Evolutionary conservation across 139 green algal species (phyloP).

Genomic region (Chlorella sp.): DNA sequence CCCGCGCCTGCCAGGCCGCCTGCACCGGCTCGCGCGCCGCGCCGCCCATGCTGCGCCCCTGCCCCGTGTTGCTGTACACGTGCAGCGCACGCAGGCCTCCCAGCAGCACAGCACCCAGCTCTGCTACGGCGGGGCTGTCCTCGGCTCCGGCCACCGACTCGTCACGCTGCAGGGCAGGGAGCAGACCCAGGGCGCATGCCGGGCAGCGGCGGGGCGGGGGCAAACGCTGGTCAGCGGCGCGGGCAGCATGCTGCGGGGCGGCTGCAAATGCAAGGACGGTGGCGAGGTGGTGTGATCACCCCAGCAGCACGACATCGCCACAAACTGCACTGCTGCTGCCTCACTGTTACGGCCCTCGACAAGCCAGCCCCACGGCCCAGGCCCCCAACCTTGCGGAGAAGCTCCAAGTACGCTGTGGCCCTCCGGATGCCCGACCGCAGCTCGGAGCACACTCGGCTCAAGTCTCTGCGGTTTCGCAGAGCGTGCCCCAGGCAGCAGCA

Average conservation of each 20-base stretch:
- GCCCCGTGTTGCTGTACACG: slow-evolving; percentile 41
- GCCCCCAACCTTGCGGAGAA: slow-evolving; percentile 13
- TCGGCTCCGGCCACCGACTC: neutral
- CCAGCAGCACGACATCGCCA: too few species aligned
- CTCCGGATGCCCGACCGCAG: neutral
- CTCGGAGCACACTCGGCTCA: slow-evolving; percentile 18
- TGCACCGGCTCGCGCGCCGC: slow-evolving; percentile 30
- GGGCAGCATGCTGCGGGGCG: neutral
- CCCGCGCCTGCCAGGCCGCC: neutral
- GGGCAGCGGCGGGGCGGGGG: neutral
- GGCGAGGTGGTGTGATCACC: too few species aligned
- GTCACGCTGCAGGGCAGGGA: slow-evolving; percentile 9
- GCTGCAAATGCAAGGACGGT: too few species aligned
- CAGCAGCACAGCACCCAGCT: slow-evolving; percentile 7
- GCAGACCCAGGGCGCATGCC: neutral
- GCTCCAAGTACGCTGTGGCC: slow-evolving; percentile 1
- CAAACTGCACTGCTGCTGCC: too few species aligned
- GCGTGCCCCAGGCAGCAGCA: neutral
- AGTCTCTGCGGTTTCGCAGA: neutral
- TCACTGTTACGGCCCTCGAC: neutral
- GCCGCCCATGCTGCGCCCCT: slow-evolving; percentile 19
- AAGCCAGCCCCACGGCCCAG: neutral
- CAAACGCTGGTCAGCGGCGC: neutral
- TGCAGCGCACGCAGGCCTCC: slow-evolving; percentile 28
- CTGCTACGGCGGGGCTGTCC: slow-evolving; percentile 18